Evolutionary conservation across 2,329 filamentous ascomycete species (phyloP), one percentile per base, ranked within the genome.

Genomic region (Aspergillus pseudonomiae): DNA sequence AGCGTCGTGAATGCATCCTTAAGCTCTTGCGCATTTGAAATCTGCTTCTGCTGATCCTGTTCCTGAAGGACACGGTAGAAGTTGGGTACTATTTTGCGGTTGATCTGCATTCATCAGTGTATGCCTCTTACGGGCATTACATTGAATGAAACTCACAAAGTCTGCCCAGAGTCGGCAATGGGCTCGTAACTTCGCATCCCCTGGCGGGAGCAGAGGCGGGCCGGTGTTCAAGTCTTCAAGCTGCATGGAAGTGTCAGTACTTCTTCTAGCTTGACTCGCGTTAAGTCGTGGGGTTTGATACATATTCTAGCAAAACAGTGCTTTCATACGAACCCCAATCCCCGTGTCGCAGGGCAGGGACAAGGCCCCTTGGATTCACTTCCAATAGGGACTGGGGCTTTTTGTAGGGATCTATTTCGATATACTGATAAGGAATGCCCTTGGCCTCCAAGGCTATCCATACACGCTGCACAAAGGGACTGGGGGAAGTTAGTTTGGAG

Each of bases 391-490:
- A 83, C 64, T 89, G 84, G 1, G 89, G 91, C 66, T 91, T 91
- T 69, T 89, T 87, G 74, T 92, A 93, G 9, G 92, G 91, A 72
- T 96, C 91, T 53, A 92, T 88, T 77, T 96, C 93, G 70, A 93
- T 89, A 77, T 96, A 96, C 74, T 96, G 91, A 74, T 96, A 96
- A 43, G 86, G 81, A 10, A 95, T 83, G 21, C 87, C 85, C 75
- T 95, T 95, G 70, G 89, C 83, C 76, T 96, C 92, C 41, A 96
- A 83, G 1, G 92, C 91, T 67, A 96, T 95, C 93, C 93, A 96
- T 30, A 95, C 91, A 21, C 92, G 88, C 74, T 96, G 92, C 1
- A 93, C 92, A 74, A 94, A 95, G 30, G 92, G 92, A 73, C 90
- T 91, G 52, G 9, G n/a, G 50, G 48, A 63, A 5, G 56, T 70